Conservation (phyloP, 352 stramenopile species). For the Phytophthora constricta region DNA sequence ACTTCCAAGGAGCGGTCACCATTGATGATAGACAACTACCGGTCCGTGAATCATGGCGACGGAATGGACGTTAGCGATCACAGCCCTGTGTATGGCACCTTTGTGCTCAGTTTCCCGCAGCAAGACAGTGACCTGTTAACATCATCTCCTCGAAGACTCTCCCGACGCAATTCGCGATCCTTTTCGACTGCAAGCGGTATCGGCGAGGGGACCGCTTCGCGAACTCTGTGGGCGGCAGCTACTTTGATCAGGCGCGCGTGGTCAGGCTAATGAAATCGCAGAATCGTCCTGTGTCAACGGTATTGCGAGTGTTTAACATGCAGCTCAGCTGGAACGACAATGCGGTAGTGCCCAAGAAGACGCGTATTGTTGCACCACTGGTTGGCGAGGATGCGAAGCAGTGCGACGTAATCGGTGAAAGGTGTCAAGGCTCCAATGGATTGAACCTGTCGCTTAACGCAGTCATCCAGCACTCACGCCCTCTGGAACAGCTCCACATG, state of each 20-base stretch:
- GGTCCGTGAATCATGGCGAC: conserved; percentile 80
- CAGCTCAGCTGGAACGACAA: conserved; percentile 74
- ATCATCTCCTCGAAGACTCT: conserved; percentile 27
- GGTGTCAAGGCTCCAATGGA: conserved; percentile 55
- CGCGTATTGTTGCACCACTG: conserved; percentile 73
- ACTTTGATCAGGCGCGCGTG: conserved; percentile 81
- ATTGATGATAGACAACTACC: conserved; percentile 76
- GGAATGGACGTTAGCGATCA: conserved; percentile 88
- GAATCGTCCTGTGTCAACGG: conserved; percentile 64
- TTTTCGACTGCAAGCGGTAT: conserved; percentile 48
- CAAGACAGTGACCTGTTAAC: conserved; percentile 30
- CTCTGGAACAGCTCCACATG: conserved; percentile 84
- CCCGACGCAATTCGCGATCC: conserved; percentile 53
- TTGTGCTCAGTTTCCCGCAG: conserved; percentile 77
- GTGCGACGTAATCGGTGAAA: conserved; percentile 79
- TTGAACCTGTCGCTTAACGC: conserved; percentile 76
- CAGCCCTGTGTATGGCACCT: conserved; percentile 79
- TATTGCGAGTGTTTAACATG: conserved; percentile 82
- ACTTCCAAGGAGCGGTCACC: conserved; percentile 44
- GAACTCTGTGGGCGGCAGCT: conserved; percentile 55
- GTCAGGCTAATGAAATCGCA: conserved; percentile 67
- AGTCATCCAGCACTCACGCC: conserved; percentile 72
- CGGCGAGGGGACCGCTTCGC: conserved; percentile 35
- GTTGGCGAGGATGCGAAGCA: conserved; percentile 83
- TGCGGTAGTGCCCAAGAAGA: conserved; percentile 81